Conservation (phyloP, 2,329 filamentous ascomycete species). For the Verticillium albo-atrum region DNA sequence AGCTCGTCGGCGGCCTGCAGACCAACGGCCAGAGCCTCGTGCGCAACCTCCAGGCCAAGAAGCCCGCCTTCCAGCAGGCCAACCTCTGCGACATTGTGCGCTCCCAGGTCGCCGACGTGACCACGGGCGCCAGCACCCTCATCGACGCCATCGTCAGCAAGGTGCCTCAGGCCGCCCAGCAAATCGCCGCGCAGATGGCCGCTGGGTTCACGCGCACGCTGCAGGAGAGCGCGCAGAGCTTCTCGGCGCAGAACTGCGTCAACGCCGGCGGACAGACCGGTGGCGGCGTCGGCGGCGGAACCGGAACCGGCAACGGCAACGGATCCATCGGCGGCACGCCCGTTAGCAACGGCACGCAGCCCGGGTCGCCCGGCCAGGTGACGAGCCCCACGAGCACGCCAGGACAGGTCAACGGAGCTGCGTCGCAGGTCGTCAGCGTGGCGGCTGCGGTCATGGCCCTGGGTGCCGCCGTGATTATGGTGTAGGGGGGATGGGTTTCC, state of each 20-base stretch:
- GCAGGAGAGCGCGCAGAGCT: conserved; percentile 16
- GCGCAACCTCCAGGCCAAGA: conserved; percentile 19
- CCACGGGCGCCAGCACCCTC: conserved; percentile 17
- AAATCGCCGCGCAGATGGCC: conserved; percentile 20
- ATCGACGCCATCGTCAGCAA: conserved; percentile 23
- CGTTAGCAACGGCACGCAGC: not conserved
- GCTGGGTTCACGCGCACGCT: conserved; percentile 17
- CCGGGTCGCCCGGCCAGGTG: not conserved
- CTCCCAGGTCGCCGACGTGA: conserved; percentile 17
- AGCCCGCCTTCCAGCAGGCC: conserved; percentile 20
- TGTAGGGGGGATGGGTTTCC: not conserved
- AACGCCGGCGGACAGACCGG: conserved; percentile 16
- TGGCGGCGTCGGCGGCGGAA: conserved; percentile 1
- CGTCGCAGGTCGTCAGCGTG: conserved; percentile 1
- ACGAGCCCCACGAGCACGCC: not conserved
- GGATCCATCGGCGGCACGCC: not conserved
- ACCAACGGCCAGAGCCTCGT: conserved; percentile 17
- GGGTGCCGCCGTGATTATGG: not conserved
- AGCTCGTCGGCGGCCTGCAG: conserved; percentile 17
- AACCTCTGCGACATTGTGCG: conserved; percentile 20
- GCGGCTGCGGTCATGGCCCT: conserved; percentile 1
- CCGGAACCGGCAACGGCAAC: not conserved
- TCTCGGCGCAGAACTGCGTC: conserved; percentile 22
- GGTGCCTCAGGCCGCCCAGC: conserved; percentile 21
- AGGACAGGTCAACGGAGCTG: not conserved